phyloP scores from a whole-genome alignment of 2,329 filamentous ascomycete species.

The Pseudogymnoascus sp. region DNA sequence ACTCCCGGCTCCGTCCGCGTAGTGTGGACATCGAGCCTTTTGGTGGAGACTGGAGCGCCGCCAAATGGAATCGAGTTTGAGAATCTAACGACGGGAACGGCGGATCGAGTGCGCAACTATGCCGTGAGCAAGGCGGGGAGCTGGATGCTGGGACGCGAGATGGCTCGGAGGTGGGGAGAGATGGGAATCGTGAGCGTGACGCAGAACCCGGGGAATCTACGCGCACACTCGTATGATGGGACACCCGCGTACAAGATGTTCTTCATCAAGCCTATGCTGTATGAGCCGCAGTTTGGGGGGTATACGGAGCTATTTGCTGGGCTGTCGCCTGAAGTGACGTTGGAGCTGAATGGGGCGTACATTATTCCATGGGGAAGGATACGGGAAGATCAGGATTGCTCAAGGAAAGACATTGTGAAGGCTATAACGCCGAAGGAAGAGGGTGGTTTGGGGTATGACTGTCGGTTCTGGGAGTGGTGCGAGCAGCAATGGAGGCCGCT shows the following conservation, averaged over 20 bases:
- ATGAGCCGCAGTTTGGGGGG: constrained; percentile 18
- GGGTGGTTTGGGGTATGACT: constrained; percentile 19
- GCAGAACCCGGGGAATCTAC: constrained; percentile 17
- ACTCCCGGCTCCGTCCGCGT: constrained; percentile 15
- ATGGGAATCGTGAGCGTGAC: constrained; percentile 15
- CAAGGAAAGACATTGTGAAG: constrained; percentile 17
- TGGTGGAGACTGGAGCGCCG: constrained; percentile 15
- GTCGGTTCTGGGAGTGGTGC: constrained; percentile 22
- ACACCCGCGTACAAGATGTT: background rate
- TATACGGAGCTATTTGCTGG: constrained; percentile 22
- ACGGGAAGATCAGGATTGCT: constrained; percentile 31
- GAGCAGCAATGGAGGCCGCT: constrained; percentile 12
- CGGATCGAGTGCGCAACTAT: constrained; percentile 15
- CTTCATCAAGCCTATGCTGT: constrained; percentile 12
- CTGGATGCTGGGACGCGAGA: constrained; percentile 17
- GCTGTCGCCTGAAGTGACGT: constrained; percentile 12
- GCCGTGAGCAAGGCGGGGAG: constrained; percentile 17
- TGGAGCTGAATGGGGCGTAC: constrained; percentile 18
- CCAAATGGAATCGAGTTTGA: constrained; percentile 13
- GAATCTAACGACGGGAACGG: constrained; percentile 10
- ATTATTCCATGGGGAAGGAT: constrained; percentile 25
- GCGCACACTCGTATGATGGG: constrained; percentile 12
- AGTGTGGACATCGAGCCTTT: constrained; percentile 17
- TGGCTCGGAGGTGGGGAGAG: constrained; percentile 8
- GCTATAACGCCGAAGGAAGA: constrained; percentile 17